Percentiles rank a stretch among this genome's conserved stretches.
Evolutionary conservation across 1,284 basidiomycete species (phyloP).

Genomic region (Xerocomus alliaceus): DNA sequence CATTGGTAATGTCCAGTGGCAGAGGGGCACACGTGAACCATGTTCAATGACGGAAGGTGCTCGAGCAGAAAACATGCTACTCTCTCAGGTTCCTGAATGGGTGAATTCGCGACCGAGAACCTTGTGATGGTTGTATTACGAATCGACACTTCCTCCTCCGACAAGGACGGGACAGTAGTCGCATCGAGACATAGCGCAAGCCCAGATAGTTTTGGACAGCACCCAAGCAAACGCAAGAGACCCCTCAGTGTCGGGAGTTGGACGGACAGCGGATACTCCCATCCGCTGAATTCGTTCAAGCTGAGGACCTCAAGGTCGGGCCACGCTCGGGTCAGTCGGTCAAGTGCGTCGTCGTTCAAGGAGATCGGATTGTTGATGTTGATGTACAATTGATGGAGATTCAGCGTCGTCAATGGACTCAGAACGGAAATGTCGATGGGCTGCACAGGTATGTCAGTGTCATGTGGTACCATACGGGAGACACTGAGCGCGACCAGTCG

Average conservation of each 20-base stretch:
- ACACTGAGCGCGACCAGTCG: neutral
- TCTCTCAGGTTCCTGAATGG: neutral
- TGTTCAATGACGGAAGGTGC: neutral
- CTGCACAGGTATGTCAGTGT: too few species aligned
- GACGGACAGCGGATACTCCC: neutral
- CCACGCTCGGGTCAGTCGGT: conserved; percentile 19
- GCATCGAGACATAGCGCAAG: neutral
- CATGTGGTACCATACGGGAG: neutral
- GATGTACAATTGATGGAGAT: neutral
- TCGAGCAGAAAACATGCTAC: conserved; percentile 11
- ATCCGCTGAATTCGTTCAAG: neutral
- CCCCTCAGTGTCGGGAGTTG: neutral
- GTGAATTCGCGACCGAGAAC: conserved; percentile 1
- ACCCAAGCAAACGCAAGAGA: conserved; percentile 16
- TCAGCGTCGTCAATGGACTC: neutral
- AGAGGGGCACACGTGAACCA: neutral
- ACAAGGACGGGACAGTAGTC: neutral
- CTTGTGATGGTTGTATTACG: conserved; percentile 8
- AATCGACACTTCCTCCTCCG: conserved; percentile 7
- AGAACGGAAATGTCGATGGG: neutral
- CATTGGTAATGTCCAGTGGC: neutral
- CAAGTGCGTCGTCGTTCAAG: conserved; percentile 22
- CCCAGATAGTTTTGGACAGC: conserved; percentile 2
- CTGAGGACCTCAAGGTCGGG: neutral
- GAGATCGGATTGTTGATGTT: conserved; percentile 1